These are phyloP conservation scores for Geosmithia flava DNA, from an alignment of 2,329 filamentous ascomycete species.

Conservation along the genomic window DNA sequence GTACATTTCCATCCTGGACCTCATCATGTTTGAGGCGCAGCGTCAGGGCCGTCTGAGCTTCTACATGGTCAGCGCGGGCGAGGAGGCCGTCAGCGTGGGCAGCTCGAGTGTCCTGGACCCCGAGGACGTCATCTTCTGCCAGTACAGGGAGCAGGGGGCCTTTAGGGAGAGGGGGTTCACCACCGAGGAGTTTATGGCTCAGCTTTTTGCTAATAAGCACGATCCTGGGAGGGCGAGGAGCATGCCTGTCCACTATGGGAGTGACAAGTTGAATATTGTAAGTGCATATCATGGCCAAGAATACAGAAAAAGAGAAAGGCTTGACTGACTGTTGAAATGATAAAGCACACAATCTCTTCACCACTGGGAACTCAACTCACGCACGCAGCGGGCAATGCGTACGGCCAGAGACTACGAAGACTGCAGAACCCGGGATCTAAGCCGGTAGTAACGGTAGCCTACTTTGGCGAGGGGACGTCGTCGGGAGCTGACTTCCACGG, in stretches of 20 bases:
- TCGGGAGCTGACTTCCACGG: conserved; percentile 89
- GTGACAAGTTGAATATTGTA: conserved; percentile 71
- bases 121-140: conserved; percentile 84
- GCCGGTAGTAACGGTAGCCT: conserved; percentile 63
- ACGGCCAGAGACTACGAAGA: conserved; percentile 73
- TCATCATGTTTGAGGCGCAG: conserved; percentile 97
- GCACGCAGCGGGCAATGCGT: conserved; percentile 76
- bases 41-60: conserved; percentile 88
- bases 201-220: conserved; percentile 78
- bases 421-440: conserved; percentile 57
- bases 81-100: conserved; percentile 88
- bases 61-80: conserved; percentile 93
- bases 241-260: conserved; percentile 97
- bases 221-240: conserved; percentile 76
- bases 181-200: conserved; percentile 84
- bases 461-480: conserved; percentile 84
- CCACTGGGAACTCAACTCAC: conserved; percentile 82
- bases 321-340: background rate
- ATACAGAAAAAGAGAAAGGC: background rate
- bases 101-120: conserved; percentile 72
- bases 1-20: conserved; percentile 72
- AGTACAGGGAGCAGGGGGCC: conserved; percentile 89
- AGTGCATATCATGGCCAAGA: conserved; percentile 15
- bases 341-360: conserved; percentile 68
- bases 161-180: conserved; percentile 83